phyloP scores from a whole-genome alignment of 2,329 filamentous ascomycete species.

The Trichoderma koningiopsis region DNA sequence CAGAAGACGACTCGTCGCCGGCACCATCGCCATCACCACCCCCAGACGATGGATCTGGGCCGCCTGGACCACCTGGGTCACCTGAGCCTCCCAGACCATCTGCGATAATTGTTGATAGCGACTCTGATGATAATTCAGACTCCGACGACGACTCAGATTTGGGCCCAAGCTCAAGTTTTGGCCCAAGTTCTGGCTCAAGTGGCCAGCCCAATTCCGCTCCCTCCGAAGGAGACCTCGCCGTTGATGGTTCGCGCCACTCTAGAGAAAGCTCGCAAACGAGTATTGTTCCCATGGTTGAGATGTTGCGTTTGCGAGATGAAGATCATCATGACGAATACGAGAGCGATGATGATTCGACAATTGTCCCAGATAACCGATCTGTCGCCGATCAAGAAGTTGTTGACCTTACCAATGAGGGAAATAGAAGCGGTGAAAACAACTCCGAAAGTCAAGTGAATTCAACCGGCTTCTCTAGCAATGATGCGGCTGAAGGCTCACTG shows the following conservation, averaged over 20 bases:
- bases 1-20: neutral
- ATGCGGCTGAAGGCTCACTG: conserved; percentile 2
- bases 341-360: conserved; percentile 10
- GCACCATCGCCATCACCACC: neutral
- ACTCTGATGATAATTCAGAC: neutral
- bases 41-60: neutral
- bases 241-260: neutral
- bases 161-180: neutral
- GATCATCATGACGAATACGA: neutral
- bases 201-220: neutral
- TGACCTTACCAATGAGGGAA: conserved; percentile 15
- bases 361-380: conserved; percentile 19
- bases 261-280: neutral
- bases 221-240: neutral
- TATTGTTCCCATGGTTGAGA: neutral
- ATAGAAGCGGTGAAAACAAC: neutral
- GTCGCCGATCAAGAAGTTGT: neutral
- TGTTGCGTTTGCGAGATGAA: neutral
- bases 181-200: neutral
- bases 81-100: neutral
- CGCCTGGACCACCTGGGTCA: neutral
- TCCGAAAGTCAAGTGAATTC: neutral
- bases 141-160: neutral
- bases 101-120: neutral
- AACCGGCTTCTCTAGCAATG: neutral